A percentile compares a stretch with the other conserved stretches of the same genome.
Evolutionary conservation across 1,284 basidiomycete genomes (phyloP).

Genomic region (Chalciporus sp.): DNA sequence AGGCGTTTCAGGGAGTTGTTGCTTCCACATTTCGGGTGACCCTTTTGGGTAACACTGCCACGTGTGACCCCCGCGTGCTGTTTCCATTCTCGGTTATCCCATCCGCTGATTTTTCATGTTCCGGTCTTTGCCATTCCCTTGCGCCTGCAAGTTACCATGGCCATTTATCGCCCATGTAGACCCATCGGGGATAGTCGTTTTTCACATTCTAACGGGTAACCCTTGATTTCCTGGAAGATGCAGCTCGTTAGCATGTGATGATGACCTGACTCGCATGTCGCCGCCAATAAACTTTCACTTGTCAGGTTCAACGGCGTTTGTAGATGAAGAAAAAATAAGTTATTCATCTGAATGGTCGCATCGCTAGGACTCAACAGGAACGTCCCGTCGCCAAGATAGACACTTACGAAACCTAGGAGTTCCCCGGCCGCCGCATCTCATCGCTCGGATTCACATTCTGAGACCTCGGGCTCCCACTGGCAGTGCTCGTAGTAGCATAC

Average conservation of each 20-base stretch:
- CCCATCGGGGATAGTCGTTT: no score
- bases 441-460: background rate
- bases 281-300: background rate
- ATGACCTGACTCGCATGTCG: no score
- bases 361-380: background rate
- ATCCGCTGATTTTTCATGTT: background rate
- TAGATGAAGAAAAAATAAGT: no score
- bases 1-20: background rate
- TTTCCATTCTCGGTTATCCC: background rate
- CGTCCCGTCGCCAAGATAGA: background rate
- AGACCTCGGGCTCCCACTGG: background rate
- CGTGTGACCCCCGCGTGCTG: conserved; percentile 5
- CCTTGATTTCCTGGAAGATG: no score
- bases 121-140: no score
- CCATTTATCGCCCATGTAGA: background rate
- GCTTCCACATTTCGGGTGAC: background rate
- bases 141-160: no score
- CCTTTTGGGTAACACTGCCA: conserved; percentile 4
- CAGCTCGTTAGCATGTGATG: no score
- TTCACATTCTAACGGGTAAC: no score
- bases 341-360: background rate
- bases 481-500: background rate
- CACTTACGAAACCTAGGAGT: background rate
- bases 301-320: no score
- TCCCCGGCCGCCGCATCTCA: background rate